A percentile compares a stretch with the other conserved stretches of the same genome.
Evolutionary conservation across 495 filamentous ascomycete genomes (phyloP).

Genomic region (Penicillium fimorum): DNA sequence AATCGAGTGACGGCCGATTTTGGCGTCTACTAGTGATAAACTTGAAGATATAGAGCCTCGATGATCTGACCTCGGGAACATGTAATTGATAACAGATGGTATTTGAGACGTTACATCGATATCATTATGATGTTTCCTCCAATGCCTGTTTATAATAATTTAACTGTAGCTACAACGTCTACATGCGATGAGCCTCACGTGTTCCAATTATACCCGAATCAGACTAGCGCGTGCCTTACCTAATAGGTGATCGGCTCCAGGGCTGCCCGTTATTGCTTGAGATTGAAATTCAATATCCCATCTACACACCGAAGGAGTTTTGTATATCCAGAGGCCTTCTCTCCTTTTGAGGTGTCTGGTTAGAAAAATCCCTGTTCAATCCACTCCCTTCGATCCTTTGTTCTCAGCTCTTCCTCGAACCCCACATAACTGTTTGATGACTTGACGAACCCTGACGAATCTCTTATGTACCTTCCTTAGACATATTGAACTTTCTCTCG

Average conservation of each 20-base stretch:
- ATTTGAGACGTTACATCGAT: no score
- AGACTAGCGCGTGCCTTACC: conserved; percentile 14
- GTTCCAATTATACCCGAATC: conserved; percentile 9
- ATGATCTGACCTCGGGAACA: no score
- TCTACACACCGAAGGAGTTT: conserved; percentile 3
- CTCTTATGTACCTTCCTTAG: conserved; percentile 40
- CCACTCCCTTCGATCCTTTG: conserved; percentile 23
- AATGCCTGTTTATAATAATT: background rate
- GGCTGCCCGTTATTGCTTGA: conserved; percentile 17
- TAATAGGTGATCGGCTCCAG: conserved; percentile 15
- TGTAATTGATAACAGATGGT: no score
- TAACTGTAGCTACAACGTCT: background rate
- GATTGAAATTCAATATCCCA: conserved; percentile 13
- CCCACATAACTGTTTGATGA: conserved; percentile 36
- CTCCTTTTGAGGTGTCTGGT: conserved; percentile 8
- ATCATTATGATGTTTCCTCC: no score
- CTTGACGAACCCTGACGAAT: conserved; percentile 51
- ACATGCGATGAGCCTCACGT: conserved; percentile 11
- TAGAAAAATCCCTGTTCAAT: background rate
- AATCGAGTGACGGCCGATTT: no score
- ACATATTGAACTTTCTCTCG: conserved; percentile 19
- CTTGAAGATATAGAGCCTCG: no score
- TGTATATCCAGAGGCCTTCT: conserved; percentile 1
- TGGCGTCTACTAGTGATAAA: no score
- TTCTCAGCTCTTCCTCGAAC: conserved; percentile 14